Evolutionary conservation across 192 early-diverging fungal species (phyloP), one percentile per base, ranked within the genome.

Genomic region (Podochytrium sp.): DNA sequence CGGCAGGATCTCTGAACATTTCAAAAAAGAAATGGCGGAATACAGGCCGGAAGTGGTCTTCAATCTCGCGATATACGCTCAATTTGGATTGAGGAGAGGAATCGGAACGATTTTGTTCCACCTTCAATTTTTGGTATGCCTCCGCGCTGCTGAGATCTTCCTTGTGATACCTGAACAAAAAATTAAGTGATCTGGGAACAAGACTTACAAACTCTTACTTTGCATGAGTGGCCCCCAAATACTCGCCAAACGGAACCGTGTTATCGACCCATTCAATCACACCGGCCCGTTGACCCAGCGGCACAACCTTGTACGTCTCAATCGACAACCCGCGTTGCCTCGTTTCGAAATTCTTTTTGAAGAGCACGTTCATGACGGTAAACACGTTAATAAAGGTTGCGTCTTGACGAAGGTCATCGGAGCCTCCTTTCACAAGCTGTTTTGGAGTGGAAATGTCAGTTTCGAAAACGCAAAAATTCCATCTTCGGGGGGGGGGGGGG

Each of bases 11-110:
- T 14, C 80, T 79, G 33, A 94, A 92, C 38, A 87, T 82, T 70
- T 94, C 91, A 74, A 92, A 92, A 71, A 94, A 98, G 39, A 93
- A 89, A 65, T 89, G 85, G 1, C 89, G 75, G 59, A 93, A 87
- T 1, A 90, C 83, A 2, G 91, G 92, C 27, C 78, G 75, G 70
- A 88, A 85, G 35, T 81, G 38, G 3, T 2, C 32, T 25, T 79
- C 79, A 2, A 92, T 88, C 5, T 76, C 71, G 12, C 74, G 72
- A 78, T 84, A 91, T 3, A 89, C 76, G 30, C 69, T 68, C 3
- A 86, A 77, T 74, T 91, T 84, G 80, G 89, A 59, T 77, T 91
- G 34, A 75, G 85, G 57, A 62, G 78, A 70, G 6, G 84, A 71
- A n/a, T 75, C 65, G 20, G 76, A 62, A 18, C 68, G 55, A 12